These are phyloP conservation scores for Penicillium ucsense DNA, from an alignment of 495 filamentous ascomycete species.

Conservation along the genomic window DNA sequence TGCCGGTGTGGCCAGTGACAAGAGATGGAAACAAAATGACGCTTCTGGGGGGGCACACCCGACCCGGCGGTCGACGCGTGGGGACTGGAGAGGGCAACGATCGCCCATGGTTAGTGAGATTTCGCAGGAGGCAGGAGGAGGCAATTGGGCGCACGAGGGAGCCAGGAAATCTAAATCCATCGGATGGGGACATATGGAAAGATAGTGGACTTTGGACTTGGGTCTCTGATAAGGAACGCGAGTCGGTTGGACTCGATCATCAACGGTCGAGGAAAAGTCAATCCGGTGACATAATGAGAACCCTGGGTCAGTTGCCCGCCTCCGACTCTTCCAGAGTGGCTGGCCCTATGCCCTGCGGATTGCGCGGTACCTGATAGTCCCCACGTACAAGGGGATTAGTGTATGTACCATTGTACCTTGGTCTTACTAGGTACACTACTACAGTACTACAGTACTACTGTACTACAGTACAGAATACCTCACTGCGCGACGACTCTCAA, in stretches of 20 bases:
- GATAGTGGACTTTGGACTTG: too few relatives aligned
- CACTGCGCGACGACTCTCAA: too few relatives aligned
- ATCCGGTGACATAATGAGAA: constrained; percentile 13
- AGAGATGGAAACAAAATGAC: constrained; percentile 20
- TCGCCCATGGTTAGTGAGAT: constrained; percentile 13
- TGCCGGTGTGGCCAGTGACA: constrained; percentile 9
- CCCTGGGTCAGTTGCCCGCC: background rate
- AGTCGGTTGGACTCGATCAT: constrained; percentile 2
- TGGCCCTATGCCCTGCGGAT: background rate
- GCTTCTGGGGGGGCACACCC: constrained; percentile 12
- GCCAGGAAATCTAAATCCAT: too few relatives aligned
- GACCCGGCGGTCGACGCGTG: background rate
- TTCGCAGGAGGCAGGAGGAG: constrained; percentile 12
- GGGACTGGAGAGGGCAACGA: constrained; percentile 3
- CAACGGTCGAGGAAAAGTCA: background rate
- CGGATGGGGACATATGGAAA: too few relatives aligned
- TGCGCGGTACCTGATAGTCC: background rate
- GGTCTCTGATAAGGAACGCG: too few relatives aligned
- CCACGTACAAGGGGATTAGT: background rate
- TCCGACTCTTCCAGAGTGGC: too few relatives aligned
- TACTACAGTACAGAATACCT: too few relatives aligned
- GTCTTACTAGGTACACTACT: too few relatives aligned
- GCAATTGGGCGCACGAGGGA: too few relatives aligned
- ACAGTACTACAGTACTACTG: too few relatives aligned
- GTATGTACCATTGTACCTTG: too few relatives aligned